Evolutionary conservation across 352 stramenopile genomes (phyloP), one percentile per base, ranked within the genome.

Genomic region (Peronospora destructor): DNA sequence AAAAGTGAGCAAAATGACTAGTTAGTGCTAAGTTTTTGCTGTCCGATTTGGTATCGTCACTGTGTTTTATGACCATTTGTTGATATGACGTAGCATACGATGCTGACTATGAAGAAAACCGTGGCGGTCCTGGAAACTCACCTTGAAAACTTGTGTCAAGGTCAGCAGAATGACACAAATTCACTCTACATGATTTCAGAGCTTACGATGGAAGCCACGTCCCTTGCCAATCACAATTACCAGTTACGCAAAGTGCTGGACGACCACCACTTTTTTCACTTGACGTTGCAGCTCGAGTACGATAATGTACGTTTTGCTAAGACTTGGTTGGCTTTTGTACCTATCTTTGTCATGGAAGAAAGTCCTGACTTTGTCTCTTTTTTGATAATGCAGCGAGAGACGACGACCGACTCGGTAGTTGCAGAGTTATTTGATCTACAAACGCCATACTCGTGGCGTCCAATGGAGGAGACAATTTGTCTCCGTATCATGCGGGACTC

Each of bases 201-300:
- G 16, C 49, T 79, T 14, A 59, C 62, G 6, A 53, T 77, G 45
- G 68, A 82, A 43, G 62, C 66, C 13, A 68, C 66, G 25, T 47
- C 53, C 35, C 68, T 82, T 13, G 66, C 64, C 30, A 66, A 79
- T 53, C 61, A 77, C 52, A 82, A 82, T 55, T 77, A 70, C 49
- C 55, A 62, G 23, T 56, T 82, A n/a, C 54, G 64, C 14, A 67
- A 68, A 30, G 63, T 63, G 3, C 61, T 82, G 19, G 68, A 82
- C 40, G 66, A 76, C 40, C 71, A 82, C 50, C 47, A 44, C 26
- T 82, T 82, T 48, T 82, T 82, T 51, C 71, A 82, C 53, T 75
- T 63, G 14, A 82, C 79, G 71, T 37, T 79, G 32, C 68, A 78
- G 39, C 62, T 82, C 44, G 71, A 82, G 51, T 79, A 71, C 42